Evolutionary conservation across 352 stramenopile genomes (phyloP), one percentile per base, ranked within the genome.

Genomic region (Phytophthora idaei): DNA sequence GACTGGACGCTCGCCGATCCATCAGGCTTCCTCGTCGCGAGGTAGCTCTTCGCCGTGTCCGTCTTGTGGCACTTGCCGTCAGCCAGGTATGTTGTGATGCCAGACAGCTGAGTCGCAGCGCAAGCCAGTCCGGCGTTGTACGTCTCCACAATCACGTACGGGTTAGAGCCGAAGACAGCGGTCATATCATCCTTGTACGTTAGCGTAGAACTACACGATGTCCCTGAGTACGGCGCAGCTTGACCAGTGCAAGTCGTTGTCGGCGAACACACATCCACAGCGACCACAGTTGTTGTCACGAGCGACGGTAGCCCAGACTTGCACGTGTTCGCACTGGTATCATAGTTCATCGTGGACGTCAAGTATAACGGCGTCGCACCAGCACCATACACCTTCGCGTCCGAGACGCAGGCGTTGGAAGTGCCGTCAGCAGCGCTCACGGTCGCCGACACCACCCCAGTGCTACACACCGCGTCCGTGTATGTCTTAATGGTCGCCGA

Each of bases 21-120:
- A 21, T 57, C 51, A 7, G 51, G 5, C 15, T 46, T 57, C 10
- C 49, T 28, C 27, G 29, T 54, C 5, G 48, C 28, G 5, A 4
- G 41, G 36, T 61, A 67, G 17, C 60, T 53, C 25, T 36, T 61
- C 34, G 31, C 9, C 2, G 39, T 12, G 1, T 27, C 41, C 2
- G 54, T 52, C 32, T 37, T 39, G 55, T 70, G 55, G n/a, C 62
- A 71, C 28, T 53, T 54, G 8, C 62, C 62, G 7, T 70, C 62
- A 1, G 62, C 62, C 10, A 65, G 9, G 37, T 71, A 71, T 9
- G 46, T 36, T 12, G 34, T 56, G 3, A 65, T 49, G 3, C 14
- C 14, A 8, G 31, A 32, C 25, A 70, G 4, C 10, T 50, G 2
- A 5, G 45, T 15, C 15, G 44, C 27, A 44, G 34, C 29, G 21